Evolutionary conservation across 1,284 basidiomycete genomes (phyloP), one percentile per base, ranked within the genome.

Genomic region (Sanghuangporus baumii): DNA sequence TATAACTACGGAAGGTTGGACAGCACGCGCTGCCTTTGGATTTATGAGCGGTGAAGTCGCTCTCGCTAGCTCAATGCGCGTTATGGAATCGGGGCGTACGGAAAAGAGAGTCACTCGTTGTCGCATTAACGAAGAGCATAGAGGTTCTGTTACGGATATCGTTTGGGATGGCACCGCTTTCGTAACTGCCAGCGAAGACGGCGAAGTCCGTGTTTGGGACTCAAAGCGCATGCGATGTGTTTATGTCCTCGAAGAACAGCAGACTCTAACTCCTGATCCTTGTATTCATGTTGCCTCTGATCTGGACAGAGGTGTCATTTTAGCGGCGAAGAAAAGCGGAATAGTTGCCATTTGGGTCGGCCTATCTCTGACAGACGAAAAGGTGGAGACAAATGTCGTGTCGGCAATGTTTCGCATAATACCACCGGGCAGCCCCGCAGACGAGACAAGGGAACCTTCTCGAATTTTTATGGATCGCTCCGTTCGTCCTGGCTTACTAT

Each of bases 11-110:
- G 82, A 86, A 52, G 86, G 88, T 1, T 84, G 84, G 20, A 87
- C 88, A 0, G 89, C 83, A 7, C 83, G 83, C 60, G 79, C 92
- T 31, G 75, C 85, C 6, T 94, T 93, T 93, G 93, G 91, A 1
- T 89, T 85, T 68, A 77, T 79, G 38, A 84, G 80, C 50, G 93
- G 93, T 46, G 82, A 86, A 61, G 79, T 95, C 7, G 80, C 85
- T 0, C 76, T 91, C 36, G 86, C 87, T 34, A 78, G 77, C 5
- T 82, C 83, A 0, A 75, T 75, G 16, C 80, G 79, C 43, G 82
- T 82, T 18, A 86, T 89, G 80, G 86, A 88, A 54, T 70, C 74
- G 18, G 72, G 73, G 23, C 78, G 82, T 50, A 75, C 79, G 16
- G 75, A 78, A 4, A 78, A 79, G 26, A 81, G 76, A 55, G 73